Conservation (phyloP, 352 stramenopile genomes). For the Stramenopiles sp. region DNA sequence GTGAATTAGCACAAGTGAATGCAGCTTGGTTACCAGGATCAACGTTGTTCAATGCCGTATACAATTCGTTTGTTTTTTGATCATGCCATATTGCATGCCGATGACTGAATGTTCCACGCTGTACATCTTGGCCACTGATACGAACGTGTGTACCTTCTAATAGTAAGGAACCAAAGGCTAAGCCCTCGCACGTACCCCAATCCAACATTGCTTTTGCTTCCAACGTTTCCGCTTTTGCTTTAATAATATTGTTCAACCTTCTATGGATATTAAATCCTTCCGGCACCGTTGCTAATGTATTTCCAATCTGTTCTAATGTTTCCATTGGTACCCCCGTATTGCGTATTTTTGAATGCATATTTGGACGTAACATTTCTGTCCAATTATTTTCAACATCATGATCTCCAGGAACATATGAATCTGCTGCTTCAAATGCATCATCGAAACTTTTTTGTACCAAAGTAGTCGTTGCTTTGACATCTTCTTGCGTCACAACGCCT, state of each 20-base stretch:
- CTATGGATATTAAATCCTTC: too few relatives aligned
- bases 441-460: conserved; percentile 53
- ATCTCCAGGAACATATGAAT: too few relatives aligned
- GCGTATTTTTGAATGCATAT: too few relatives aligned
- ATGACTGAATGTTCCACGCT: conserved; percentile 73
- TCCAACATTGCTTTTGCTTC: conserved; percentile 49
- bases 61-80: conserved; percentile 77
- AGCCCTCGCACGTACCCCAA: conserved; percentile 82
- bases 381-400: conserved; percentile 77
- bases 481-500: conserved; percentile 49
- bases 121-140: conserved; percentile 82
- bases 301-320: too few relatives aligned
- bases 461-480: conserved; percentile 59
- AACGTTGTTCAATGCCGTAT: conserved; percentile 84
- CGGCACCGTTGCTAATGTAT: too few relatives aligned
- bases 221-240: conserved; percentile 47
- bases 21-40: conserved; percentile 46
- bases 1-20: conserved; percentile 74
- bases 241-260: too few relatives aligned
- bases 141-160: too few relatives aligned
- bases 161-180: too few relatives aligned
- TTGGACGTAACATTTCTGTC: too few relatives aligned
- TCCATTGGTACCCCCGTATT: too few relatives aligned
- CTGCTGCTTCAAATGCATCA: too few relatives aligned
- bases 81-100: conserved; percentile 69